Evolutionary conservation across 2,329 filamentous ascomycete species (phyloP).

Genomic region (Pseudocercospora macadamiae): DNA sequence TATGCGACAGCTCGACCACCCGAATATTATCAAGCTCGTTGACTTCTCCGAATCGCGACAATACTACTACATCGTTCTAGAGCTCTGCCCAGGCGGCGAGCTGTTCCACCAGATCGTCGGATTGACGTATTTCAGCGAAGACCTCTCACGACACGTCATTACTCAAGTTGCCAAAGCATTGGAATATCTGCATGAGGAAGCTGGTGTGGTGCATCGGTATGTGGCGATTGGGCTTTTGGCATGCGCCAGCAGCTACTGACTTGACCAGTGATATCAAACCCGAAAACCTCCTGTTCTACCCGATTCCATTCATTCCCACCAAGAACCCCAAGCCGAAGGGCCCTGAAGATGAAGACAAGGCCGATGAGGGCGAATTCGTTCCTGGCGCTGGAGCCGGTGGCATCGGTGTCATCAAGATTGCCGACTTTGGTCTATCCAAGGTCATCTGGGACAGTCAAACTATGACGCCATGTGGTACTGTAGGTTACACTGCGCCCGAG

Average conservation of each 20-base stretch:
- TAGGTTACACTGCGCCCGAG: constrained; percentile 96
- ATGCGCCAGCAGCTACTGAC: constrained; percentile 36
- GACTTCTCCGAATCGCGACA: constrained; percentile 92
- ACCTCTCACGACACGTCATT: constrained; percentile 92
- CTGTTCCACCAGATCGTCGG: constrained; percentile 98
- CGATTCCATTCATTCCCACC: constrained; percentile 77
- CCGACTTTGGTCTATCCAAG: constrained; percentile 96
- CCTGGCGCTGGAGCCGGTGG: constrained; percentile 80
- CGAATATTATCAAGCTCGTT: constrained; percentile 91
- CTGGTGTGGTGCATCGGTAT: constrained; percentile 95
- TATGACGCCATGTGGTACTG: constrained; percentile 98
- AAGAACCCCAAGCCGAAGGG: constrained; percentile 78
- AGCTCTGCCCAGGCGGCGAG: constrained; percentile 92
- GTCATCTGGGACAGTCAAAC: constrained; percentile 98
- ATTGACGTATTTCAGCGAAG: constrained; percentile 97
- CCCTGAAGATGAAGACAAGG: constrained; percentile 94
- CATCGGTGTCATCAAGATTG: constrained; percentile 95
- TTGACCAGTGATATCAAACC: constrained; percentile 87
- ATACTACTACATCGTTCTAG: constrained; percentile 97
- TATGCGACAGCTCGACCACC: constrained; percentile 95
- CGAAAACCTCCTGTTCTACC: constrained; percentile 93
- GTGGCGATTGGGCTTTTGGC: constrained; percentile 36
- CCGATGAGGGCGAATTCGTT: constrained; percentile 92
- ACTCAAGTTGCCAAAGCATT: constrained; percentile 91
- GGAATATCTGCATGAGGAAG: constrained; percentile 91